Conservation (phyloP, 129 eudicot species). For the Centrapalus pauciflorus region DNA sequence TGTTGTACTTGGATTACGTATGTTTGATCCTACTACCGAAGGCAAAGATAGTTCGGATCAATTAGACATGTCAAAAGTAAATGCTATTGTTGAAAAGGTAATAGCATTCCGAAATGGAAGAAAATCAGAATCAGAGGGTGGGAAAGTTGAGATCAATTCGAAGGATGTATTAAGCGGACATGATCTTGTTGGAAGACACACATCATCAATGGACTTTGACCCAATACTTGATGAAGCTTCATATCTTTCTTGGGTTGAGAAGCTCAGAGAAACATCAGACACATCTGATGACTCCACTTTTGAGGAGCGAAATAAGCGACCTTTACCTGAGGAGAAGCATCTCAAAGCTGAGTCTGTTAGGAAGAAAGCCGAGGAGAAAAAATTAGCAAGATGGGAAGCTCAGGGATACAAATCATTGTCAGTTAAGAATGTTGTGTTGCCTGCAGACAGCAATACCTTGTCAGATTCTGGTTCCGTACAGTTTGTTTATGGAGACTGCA, state of each 20-base stretch:
- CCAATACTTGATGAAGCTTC: conserved; percentile 77
- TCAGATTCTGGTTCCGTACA: conserved; percentile 66
- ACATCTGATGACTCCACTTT: conserved; percentile 13
- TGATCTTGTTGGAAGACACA: conserved; percentile 13
- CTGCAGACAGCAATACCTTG: conserved; percentile 33
- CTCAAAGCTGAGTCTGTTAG: conserved; percentile 58
- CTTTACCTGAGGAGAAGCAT: conserved; percentile 51
- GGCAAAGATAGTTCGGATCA: conserved; percentile 38
- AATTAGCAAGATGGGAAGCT: conserved; percentile 80
- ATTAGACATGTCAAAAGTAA: conserved; percentile 39
- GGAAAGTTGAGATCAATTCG: conserved; percentile 43
- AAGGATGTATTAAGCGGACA: conserved; percentile 28
- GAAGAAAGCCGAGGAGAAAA: conserved; percentile 83
- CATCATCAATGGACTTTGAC: conserved; percentile 32
- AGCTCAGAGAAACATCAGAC: conserved; percentile 62
- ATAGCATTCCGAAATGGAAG: conserved; percentile 51
- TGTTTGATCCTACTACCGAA: conserved; percentile 56
- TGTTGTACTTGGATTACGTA: conserved; percentile 70
- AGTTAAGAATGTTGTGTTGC: conserved; percentile 39
- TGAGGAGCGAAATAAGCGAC: conserved; percentile 45
- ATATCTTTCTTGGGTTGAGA: conserved; percentile 79
- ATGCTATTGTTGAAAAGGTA: conserved; percentile 54
- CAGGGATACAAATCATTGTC: conserved; percentile 72
- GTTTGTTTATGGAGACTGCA: conserved; percentile 95
- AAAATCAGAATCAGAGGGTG: conserved; percentile 30